phyloP scores from a whole-genome alignment of 768 basidiomycete species.

The Suillus luteus region DNA sequence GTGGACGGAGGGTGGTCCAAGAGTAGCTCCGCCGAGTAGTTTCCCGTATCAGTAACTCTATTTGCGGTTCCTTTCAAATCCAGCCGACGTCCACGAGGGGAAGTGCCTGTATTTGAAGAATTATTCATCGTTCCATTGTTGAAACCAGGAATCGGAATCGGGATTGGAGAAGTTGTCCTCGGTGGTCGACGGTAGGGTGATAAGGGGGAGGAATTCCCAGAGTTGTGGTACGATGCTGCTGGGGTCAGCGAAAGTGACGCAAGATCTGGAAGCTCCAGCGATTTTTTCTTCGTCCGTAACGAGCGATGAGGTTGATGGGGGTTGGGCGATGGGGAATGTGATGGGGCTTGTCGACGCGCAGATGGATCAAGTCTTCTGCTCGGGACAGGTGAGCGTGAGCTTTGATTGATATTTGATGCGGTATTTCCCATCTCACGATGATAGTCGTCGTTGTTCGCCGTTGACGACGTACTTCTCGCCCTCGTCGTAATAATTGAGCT shows the following conservation, averaged over 20 bases:
- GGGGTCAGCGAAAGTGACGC: slow-evolving; percentile 51
- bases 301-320: slow-evolving; percentile 55
- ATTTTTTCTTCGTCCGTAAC: slow-evolving; percentile 67
- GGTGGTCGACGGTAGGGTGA: slow-evolving; percentile 41
- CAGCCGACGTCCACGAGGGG: slow-evolving; percentile 35
- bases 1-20: slow-evolving; percentile 46
- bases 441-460: slow-evolving; percentile 22
- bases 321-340: slow-evolving; percentile 43
- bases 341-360: slow-evolving; percentile 19
- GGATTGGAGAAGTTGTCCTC: slow-evolving; percentile 50
- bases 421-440: slow-evolving; percentile 35
- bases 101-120: slow-evolving; percentile 37
- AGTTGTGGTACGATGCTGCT: slow-evolving; percentile 36
- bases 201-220: slow-evolving; percentile 44
- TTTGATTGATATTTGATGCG: slow-evolving; percentile 33
- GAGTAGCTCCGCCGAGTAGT: slow-evolving; percentile 41
- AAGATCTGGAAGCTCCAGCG: slow-evolving; percentile 77
- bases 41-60: slow-evolving; percentile 30
- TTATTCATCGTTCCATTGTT: slow-evolving; percentile 41
- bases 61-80: slow-evolving; percentile 31
- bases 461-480: slow-evolving; percentile 18
- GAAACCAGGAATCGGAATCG: slow-evolving; percentile 44
- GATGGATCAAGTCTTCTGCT: slow-evolving; percentile 30
- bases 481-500: slow-evolving; percentile 25
- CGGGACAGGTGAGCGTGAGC: slow-evolving; percentile 27